Base-by-base conservation (phyloP, 2,329 filamentous ascomycete species). In the Colletotrichum euphorbiae region DNA sequence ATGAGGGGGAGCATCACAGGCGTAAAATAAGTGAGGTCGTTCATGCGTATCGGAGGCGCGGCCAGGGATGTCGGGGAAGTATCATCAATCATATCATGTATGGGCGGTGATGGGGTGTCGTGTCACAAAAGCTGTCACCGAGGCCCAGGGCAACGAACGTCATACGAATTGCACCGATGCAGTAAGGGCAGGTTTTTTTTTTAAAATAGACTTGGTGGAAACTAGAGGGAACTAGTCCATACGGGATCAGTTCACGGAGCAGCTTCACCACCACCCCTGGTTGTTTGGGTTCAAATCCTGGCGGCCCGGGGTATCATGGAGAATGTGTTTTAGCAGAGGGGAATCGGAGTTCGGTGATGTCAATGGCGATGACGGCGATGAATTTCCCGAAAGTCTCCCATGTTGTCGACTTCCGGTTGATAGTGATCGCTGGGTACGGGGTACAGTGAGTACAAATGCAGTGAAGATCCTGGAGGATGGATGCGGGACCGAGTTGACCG, bases 21-120 rank as follows among this genome's bases (percentile, higher is more conserved):
- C 15, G 48, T n/a, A 17, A 51, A 28, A 8, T 7, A 28, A 28
- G 28, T 13, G 3, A 13, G 28, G 48, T 15, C 58, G 42, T 67
- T 51, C 50, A 56, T 67, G 58, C 58, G 51, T 54, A 56, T 62
- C 33, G 52, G 58, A 56, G 63, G 63, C 58, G 58, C 28, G 28
- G 28, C 28, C 7, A 2, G 6, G 24, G 24, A 28, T 45, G 8
- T 6, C 6, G 24, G 45, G 28, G 31, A 21, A 21, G 4, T 15
- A 54, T 54, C 51, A n/a, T 38, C 33, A 38, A 28, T 28, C 11
- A 50, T 15, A n/a, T n/a, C n/a, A n/a, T n/a, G n/a, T n/a, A 38
- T 11, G 11, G 43, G 19, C 21, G 9, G 43, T 40, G 42, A 40
- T 50, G 43, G 43, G 28, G 28, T 28, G 28, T 28, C 28, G 6